Percentiles rank a stretch among this genome's conserved stretches.
Conservation (phyloP, 2,329 filamentous ascomycete genomes). For the Venturia asperata region DNA sequence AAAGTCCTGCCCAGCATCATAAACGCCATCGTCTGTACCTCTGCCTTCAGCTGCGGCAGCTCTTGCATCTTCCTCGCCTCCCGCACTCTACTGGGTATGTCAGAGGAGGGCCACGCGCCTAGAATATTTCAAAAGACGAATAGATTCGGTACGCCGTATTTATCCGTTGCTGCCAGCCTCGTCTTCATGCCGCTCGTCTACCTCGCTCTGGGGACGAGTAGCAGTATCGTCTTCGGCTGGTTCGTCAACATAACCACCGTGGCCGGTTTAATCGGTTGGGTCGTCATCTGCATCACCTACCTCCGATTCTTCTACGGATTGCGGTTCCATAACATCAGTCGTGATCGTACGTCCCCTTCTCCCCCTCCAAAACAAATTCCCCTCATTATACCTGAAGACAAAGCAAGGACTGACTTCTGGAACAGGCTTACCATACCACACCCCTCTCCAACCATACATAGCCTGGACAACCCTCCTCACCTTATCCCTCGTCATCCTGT, state of each 20-base stretch:
- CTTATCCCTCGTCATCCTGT: neutral
- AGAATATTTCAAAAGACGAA: conserved; percentile 30
- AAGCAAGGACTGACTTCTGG: too few species aligned
- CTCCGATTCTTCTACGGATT: conserved; percentile 43
- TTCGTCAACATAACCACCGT: conserved; percentile 40
- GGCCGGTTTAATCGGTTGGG: conserved; percentile 40
- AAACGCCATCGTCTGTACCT: conserved; percentile 55
- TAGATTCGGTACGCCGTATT: neutral
- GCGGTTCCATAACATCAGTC: conserved; percentile 37
- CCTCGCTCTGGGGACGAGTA: conserved; percentile 34
- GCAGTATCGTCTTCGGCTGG: conserved; percentile 37
- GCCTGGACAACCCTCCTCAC: neutral
- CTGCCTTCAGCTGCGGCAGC: conserved; percentile 27
- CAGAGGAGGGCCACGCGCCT: conserved; percentile 38
- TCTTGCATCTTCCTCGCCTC: conserved; percentile 30
- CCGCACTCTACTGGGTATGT: conserved; percentile 36
- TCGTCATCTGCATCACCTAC: conserved; percentile 41
- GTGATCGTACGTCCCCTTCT: neutral
- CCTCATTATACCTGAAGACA: too few species aligned
- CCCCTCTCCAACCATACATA: conserved; percentile 7
- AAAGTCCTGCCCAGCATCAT: conserved; percentile 55
- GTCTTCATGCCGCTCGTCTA: conserved; percentile 19
- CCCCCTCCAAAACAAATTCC: too few species aligned
- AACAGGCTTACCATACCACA: neutral
- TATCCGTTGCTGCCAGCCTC: conserved; percentile 18